Base-by-base conservation (phyloP, 1,284 basidiomycete genomes). In the Ceratorhiza oryzae-sativae region DNA sequence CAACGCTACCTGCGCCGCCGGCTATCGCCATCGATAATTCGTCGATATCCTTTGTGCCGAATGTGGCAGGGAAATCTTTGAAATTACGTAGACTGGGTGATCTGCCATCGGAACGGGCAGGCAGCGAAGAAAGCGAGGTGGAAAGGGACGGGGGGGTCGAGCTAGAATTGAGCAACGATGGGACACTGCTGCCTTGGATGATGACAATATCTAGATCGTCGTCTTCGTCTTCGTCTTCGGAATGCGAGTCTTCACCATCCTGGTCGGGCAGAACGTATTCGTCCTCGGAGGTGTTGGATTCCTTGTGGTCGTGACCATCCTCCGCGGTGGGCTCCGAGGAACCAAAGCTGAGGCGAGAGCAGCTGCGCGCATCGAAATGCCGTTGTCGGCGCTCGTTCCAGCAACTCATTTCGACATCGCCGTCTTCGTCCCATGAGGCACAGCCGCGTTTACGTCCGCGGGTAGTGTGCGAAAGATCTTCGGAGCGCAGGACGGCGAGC, bases 151-250 rank as follows among this genome's bases (percentile, higher is more conserved):
- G 51, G 15, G 65, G 51, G 12, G 65, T 68, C 9, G 65, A 68
- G 25, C 32, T 36, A 42, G 58, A 59, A 27, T 59, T 59, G 58
- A 59, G 20, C n/a, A 65, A 25, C n/a, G 62, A 42, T 39, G 49
- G 51, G 23, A 20, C 30, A 34, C 51, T 68, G 32, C 20, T 15
- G 49, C 65, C 51, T 32, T 51, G 32, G 41, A 68, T 41, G 36
- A 68, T 68, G 18, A 68, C 65, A 56, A 68, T 68, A n/a, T 67
- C 63, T 30, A 67, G 39, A 5, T 68, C 65, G 25, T 68, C 65
- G 25, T 62, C 60, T 32, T 62, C n/a, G n/a, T n/a, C 59, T 45
- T 55, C 49, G 65, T 68, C 65, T 23, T 53, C 62, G 20, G 62
- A 65, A 20, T 49, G 9, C 25, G 60, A 62, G 20, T 62, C 60